phyloP scores from a whole-genome alignment of 805 yeast genomes.

The Spathaspora sp. region DNA sequence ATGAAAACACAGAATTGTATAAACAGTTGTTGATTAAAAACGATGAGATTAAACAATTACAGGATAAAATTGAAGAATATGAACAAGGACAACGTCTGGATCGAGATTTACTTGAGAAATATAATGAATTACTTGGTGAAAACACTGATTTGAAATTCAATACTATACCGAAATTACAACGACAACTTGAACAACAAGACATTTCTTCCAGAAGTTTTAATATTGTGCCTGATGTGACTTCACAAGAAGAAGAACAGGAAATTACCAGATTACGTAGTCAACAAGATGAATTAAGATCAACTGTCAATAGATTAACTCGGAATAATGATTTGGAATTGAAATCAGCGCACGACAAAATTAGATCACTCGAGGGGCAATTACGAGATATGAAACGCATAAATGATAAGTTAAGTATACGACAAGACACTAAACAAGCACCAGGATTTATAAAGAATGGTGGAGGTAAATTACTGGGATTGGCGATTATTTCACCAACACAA shows the following conservation, averaged over 20 bases:
- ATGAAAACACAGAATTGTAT: constrained; percentile 52
- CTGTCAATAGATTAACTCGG: constrained; percentile 33
- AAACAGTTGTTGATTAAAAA: constrained; percentile 45
- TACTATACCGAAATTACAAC: constrained; percentile 45
- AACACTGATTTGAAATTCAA: constrained; percentile 40
- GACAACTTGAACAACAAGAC: constrained; percentile 13
- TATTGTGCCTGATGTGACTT: neutral
- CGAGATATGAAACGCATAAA: constrained; percentile 28
- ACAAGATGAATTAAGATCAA: constrained; percentile 40
- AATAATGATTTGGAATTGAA: constrained; percentile 34
- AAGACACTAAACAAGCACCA: constrained; percentile 1
- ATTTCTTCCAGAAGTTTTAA: neutral
- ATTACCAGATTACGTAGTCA: constrained; percentile 17
- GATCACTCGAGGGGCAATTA: constrained; percentile 26
- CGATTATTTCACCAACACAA: constrained; percentile 32
- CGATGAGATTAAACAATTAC: constrained; percentile 43
- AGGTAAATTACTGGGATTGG: constrained; percentile 38
- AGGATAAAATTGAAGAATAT: constrained; percentile 42
- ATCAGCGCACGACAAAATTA: constrained; percentile 31
- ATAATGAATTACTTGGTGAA: constrained; percentile 36
- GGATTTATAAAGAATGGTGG: constrained; percentile 14
- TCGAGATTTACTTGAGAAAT: constrained; percentile 32
- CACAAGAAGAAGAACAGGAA: neutral
- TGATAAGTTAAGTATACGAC: constrained; percentile 29
- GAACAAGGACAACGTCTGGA: constrained; percentile 20